Conservation (phyloP, 164 flowering plant genomes). For the Vitis riparia region DNA sequence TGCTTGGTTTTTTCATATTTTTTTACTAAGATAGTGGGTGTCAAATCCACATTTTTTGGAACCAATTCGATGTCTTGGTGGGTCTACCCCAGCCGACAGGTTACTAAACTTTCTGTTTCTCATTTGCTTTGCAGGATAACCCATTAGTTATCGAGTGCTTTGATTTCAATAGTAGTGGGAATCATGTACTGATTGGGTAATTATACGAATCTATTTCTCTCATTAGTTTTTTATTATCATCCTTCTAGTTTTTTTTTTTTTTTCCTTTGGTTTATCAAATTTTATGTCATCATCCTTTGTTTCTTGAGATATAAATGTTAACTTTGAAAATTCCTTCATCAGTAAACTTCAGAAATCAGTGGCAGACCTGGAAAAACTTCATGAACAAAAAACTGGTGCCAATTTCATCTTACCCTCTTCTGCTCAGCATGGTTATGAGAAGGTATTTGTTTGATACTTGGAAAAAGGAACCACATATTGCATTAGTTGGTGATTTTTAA, state of each 20-base stretch:
- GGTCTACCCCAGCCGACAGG: too few relatives aligned
- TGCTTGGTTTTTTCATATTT: too few relatives aligned
- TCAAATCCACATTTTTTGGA: too few relatives aligned
- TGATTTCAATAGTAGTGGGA: constrained; percentile 83
- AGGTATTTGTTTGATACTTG: constrained; percentile 34
- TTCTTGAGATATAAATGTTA: neutral
- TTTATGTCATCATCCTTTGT: constrained; percentile 1
- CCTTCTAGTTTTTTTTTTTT: neutral
- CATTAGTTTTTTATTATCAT: neutral
- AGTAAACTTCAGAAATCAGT: constrained; percentile 78
- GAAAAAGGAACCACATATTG: neutral
- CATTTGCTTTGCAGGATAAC: constrained; percentile 56
- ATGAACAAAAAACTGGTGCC: constrained; percentile 49
- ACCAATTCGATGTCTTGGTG: too few relatives aligned
- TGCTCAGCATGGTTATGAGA: constrained; percentile 35
- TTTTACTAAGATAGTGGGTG: too few relatives aligned
- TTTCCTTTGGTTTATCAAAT: neutral
- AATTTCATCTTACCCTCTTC: constrained; percentile 51
- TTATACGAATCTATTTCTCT: neutral
- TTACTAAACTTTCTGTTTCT: neutral
- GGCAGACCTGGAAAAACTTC: constrained; percentile 58
- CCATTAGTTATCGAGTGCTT: constrained; percentile 85
- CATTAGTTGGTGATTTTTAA: neutral
- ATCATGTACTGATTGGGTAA: constrained; percentile 82
- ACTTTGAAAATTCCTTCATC: constrained; percentile 11